Conservation (phyloP, 140 eudicot genomes). For the Anethum foeniculum region DNA sequence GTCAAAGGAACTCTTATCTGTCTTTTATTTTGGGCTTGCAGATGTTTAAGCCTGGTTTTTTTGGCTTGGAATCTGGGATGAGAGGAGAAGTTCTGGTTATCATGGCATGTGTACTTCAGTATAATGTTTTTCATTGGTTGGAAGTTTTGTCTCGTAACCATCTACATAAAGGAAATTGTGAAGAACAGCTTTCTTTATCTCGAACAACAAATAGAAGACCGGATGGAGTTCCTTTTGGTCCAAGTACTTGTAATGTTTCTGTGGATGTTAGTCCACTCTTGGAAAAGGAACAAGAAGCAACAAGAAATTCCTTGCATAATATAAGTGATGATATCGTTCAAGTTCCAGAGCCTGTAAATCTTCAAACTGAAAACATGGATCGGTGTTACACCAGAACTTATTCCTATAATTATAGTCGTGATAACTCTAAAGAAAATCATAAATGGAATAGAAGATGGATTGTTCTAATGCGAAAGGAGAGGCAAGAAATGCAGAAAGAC, state of each 20-base stretch:
- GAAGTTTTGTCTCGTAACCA: conserved; percentile 36
- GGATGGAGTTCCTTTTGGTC: conserved; percentile 8
- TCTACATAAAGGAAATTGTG: conserved; percentile 39
- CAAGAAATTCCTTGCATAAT: conserved; percentile 29
- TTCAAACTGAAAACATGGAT: conserved; percentile 16
- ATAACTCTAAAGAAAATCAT: conserved; percentile 39
- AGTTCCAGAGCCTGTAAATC: conserved; percentile 6
- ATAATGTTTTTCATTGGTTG: conserved; percentile 58
- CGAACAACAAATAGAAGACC: conserved; percentile 13
- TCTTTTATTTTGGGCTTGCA: conserved; percentile 48
- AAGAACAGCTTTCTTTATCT: conserved; percentile 48
- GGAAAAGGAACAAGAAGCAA: conserved; percentile 2
- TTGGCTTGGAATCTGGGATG: conserved; percentile 53
- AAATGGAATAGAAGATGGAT: conserved; percentile 54
- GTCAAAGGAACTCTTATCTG: conserved; percentile 27
- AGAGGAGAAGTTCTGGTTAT: conserved; percentile 56
- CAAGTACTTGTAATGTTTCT: conserved; percentile 26
- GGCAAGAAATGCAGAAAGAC: conserved; percentile 56
- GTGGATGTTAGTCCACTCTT: conserved; percentile 6
- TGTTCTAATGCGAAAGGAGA: conserved; percentile 43
- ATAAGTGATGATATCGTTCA: conserved; percentile 14
- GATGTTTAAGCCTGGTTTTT: conserved; percentile 43
- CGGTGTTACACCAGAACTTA: conserved; percentile 21
- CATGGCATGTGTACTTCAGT: conserved; percentile 54
- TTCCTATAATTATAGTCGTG: conserved; percentile 29